Evolutionary conservation across 257 asterid species (phyloP).

Genomic region (Eustoma russellianum): DNA sequence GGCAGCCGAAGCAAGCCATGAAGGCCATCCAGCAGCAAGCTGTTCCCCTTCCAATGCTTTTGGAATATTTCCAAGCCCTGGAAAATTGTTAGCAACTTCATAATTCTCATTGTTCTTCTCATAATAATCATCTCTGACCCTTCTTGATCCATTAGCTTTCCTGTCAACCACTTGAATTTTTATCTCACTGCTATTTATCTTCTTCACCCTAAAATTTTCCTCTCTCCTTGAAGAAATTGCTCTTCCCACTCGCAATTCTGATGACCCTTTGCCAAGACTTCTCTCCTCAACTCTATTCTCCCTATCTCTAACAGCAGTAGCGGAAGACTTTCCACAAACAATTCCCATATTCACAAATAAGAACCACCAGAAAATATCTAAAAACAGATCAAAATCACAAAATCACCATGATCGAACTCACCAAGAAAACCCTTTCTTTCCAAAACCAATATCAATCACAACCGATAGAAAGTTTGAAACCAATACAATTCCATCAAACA

Average conservation of each 20-base stretch:
- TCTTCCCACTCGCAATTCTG: constrained; percentile 38
- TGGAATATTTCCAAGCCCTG: constrained; percentile 42
- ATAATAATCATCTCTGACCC: constrained; percentile 36
- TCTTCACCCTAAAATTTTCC: constrained; percentile 4
- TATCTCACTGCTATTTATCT: constrained; percentile 26
- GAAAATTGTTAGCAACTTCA: constrained; percentile 7
- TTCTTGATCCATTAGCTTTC: background rate
- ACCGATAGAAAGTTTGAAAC: constrained; percentile 8
- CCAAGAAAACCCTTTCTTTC: background rate
- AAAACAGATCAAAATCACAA: constrained; percentile 19
- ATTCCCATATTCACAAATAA: constrained; percentile 59
- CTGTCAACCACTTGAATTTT: constrained; percentile 25
- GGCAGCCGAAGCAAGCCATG: constrained; percentile 83
- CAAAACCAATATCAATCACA: no score
- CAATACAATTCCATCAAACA: constrained; percentile 11
- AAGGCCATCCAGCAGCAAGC: constrained; percentile 94
- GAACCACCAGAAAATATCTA: constrained; percentile 12
- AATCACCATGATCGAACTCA: constrained; percentile 10
- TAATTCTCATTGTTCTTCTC: constrained; percentile 33
- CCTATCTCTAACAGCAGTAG: constrained; percentile 33
- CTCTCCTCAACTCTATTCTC: constrained; percentile 52
- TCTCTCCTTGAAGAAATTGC: constrained; percentile 31
- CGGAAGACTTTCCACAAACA: constrained; percentile 72
- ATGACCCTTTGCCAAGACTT: constrained; percentile 38
- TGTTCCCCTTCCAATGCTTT: constrained; percentile 71